Evolutionary conservation across 2,329 filamentous ascomycete species (phyloP).

Genomic region (Fusarium sp.): DNA sequence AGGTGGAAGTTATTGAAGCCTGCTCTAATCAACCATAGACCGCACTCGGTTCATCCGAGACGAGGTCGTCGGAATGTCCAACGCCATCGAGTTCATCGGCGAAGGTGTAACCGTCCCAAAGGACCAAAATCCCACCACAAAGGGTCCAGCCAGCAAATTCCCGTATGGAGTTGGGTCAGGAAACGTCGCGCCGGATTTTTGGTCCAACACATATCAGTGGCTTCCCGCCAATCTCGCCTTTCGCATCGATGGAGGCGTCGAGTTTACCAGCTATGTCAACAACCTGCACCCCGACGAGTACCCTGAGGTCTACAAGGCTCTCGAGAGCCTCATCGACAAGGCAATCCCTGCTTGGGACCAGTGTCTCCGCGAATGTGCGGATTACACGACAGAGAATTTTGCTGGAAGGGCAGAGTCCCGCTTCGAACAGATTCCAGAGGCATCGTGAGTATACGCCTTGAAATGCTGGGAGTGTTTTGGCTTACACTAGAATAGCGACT

Average conservation of each 20-base stretch:
- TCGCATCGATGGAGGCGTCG: background rate
- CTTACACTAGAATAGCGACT: background rate
- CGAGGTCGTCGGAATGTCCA: background rate
- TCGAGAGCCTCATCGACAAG: constrained; percentile 9
- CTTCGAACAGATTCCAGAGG: background rate
- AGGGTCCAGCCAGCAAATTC: too few species aligned
- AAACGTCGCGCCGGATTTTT: background rate
- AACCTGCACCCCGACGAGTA: constrained; percentile 14
- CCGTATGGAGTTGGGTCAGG: background rate
- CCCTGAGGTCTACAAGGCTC: background rate
- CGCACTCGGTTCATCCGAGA: constrained; percentile 5
- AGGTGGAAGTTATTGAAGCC: too few species aligned
- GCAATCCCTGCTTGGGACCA: constrained; percentile 14
- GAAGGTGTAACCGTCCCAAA: background rate
- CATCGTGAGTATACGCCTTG: background rate
- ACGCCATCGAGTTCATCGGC: background rate
- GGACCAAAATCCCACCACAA: background rate
- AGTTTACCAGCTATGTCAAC: constrained; percentile 10
- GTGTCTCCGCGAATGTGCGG: background rate
- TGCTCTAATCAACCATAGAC: background rate
- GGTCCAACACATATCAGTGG: constrained; percentile 12
- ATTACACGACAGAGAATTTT: background rate
- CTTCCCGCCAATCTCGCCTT: constrained; percentile 3
- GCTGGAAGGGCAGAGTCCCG: background rate
- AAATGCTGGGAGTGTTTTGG: too few species aligned